Conservation (phyloP, 2,329 filamentous ascomycete species). For the Cladophialophora carrionii region DNA sequence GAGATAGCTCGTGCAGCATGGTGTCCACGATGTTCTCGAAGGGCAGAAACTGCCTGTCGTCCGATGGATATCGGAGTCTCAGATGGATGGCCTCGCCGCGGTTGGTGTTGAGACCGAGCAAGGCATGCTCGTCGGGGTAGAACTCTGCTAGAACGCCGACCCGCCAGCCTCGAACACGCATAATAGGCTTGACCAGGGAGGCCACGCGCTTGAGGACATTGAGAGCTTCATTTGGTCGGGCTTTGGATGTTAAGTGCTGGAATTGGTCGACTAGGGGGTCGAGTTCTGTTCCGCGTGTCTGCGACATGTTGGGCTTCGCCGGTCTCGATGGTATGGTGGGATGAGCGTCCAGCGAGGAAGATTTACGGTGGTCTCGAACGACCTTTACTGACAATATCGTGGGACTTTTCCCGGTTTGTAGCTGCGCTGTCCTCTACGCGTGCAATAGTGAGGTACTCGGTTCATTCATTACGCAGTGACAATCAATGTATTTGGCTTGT, state of each 20-base stretch:
- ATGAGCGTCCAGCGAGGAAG: not conserved
- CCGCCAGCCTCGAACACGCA: constrained; percentile 81
- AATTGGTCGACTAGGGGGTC: constrained; percentile 57
- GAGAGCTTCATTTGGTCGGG: constrained; percentile 57
- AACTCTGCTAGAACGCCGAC: constrained; percentile 83
- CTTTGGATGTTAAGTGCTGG: constrained; percentile 56
- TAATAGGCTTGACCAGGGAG: constrained; percentile 90
- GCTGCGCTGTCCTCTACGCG: not conserved
- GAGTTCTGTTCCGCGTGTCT: constrained; percentile 41
- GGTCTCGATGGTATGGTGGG: not conserved
- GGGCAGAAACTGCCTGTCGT: constrained; percentile 75
- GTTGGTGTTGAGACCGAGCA: constrained; percentile 82
- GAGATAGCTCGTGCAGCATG: constrained; percentile 90
- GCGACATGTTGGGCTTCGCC: constrained; percentile 24
- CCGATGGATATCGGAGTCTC: constrained; percentile 74
- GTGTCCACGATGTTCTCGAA: constrained; percentile 83
- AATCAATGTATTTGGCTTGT: not conserved
- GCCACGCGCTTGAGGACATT: constrained; percentile 75
- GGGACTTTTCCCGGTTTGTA: not conserved
- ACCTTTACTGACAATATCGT: not conserved
- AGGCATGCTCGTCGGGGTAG: constrained; percentile 71
- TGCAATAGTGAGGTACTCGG: not conserved
- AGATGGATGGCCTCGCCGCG: constrained; percentile 77
- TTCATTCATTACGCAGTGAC: not conserved
- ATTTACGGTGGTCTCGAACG: not conserved